Evolutionary conservation across 1,139 yeast genomes (phyloP).

Genomic region (Geotrichum histeridarum): DNA sequence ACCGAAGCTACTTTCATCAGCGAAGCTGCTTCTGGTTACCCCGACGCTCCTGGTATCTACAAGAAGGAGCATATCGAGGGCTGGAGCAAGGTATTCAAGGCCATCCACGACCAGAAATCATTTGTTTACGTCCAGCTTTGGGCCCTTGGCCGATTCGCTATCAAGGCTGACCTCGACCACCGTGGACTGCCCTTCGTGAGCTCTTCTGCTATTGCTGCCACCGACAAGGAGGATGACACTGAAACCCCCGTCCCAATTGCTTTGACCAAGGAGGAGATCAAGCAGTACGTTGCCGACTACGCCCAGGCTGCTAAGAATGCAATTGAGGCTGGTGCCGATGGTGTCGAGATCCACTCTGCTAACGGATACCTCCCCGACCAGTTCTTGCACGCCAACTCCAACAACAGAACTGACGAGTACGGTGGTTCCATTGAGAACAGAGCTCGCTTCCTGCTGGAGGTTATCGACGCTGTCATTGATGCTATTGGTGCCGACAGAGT

Average conservation of each 20-base stretch:
- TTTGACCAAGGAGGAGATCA: conserved; percentile 41
- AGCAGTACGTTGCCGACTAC: conserved; percentile 36
- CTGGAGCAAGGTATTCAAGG: conserved; percentile 49
- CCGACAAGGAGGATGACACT: conserved; percentile 18
- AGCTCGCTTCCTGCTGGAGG: conserved; percentile 52
- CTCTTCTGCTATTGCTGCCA: conserved; percentile 34
- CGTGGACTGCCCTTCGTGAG: conserved; percentile 35
- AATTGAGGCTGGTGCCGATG: conserved; percentile 58
- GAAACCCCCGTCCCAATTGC: conserved; percentile 32
- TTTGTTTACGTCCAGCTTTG: conserved; percentile 53
- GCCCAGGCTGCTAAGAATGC: conserved; percentile 45
- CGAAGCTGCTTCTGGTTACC: conserved; percentile 40
- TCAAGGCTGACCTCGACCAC: conserved; percentile 38
- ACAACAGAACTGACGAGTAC: conserved; percentile 62
- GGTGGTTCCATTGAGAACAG: conserved; percentile 69
- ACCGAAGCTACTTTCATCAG: conserved; percentile 43
- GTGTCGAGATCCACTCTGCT: conserved; percentile 63
- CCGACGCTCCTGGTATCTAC: conserved; percentile 52
- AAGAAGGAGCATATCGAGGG: conserved; percentile 44
- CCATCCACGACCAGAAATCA: conserved; percentile 53
- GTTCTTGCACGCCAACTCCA: conserved; percentile 49
- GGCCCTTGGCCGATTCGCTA: conserved; percentile 55
- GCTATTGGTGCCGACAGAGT: conserved; percentile 52
- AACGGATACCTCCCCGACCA: conserved; percentile 57
- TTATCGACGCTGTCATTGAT: conserved; percentile 48